phyloP scores from a whole-genome alignment of 2,329 filamentous ascomycete species.

The Ophiostoma pallidulum region DNA sequence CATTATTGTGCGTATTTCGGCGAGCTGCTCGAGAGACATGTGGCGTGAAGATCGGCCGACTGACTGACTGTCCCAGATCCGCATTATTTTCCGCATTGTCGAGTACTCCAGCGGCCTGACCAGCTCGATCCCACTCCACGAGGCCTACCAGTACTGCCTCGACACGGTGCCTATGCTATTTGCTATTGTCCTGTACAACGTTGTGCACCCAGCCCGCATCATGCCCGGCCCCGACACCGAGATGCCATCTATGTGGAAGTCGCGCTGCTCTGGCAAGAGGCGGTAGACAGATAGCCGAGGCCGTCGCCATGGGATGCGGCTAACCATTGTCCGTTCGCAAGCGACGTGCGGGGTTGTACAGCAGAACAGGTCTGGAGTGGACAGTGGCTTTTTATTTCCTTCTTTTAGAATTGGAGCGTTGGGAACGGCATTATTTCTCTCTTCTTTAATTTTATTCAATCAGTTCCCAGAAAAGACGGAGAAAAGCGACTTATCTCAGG shows the following conservation, averaged over 20 bases:
- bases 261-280: background rate
- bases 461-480: too few relatives aligned
- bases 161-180: constrained; percentile 50
- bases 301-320: too few relatives aligned
- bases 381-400: too few relatives aligned
- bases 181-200: constrained; percentile 30
- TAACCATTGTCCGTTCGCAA: too few relatives aligned
- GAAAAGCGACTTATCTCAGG: too few relatives aligned
- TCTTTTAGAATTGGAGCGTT: too few relatives aligned
- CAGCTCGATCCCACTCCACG: constrained; percentile 27
- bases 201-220: constrained; percentile 39
- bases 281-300: too few relatives aligned
- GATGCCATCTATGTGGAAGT: constrained; percentile 26
- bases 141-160: constrained; percentile 37
- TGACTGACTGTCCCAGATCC: constrained; percentile 27
- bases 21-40: too few relatives aligned
- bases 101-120: constrained; percentile 43
- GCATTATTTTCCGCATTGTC: constrained; percentile 51
- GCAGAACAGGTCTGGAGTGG: too few relatives aligned
- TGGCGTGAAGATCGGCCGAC: constrained; percentile 18
- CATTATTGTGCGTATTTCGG: constrained; percentile 7
- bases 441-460: too few relatives aligned
- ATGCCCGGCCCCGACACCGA: constrained; percentile 36
- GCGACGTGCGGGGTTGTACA: too few relatives aligned
- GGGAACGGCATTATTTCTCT: too few relatives aligned